Percentiles rank a stretch among this genome's conserved stretches.
Evolutionary conservation across 768 basidiomycete genomes (phyloP).

Genomic region (Asterophora lycoperdoides): DNA sequence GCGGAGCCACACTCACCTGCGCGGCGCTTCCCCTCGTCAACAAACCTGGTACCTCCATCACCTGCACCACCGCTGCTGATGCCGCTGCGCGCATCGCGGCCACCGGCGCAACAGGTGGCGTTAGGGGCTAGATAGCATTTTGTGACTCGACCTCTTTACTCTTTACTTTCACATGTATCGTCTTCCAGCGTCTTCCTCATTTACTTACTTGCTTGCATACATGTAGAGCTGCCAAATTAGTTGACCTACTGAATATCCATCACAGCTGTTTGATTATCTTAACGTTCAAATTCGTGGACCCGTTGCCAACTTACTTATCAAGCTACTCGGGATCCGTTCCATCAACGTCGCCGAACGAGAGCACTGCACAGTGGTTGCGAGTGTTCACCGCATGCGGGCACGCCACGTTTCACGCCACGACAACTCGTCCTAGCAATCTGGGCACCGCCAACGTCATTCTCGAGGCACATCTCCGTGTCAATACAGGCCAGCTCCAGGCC

Average conservation of each 20-base stretch:
- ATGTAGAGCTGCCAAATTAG: too few species aligned
- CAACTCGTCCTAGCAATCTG: constrained; percentile 36
- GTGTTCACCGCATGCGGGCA: constrained; percentile 6
- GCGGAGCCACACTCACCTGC: constrained; percentile 36
- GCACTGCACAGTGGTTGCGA: constrained; percentile 13
- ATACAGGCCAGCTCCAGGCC: constrained; percentile 22
- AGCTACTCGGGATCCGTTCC: too few species aligned
- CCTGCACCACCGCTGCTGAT: constrained; percentile 47
- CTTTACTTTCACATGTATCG: neutral
- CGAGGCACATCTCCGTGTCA: constrained; percentile 22
- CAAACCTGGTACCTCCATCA: constrained; percentile 45
- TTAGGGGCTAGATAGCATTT: constrained; percentile 22
- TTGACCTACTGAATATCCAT: too few species aligned
- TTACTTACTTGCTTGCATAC: too few species aligned
- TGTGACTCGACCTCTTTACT: too few species aligned
- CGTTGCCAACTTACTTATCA: too few species aligned
- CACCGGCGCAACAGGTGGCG: constrained; percentile 39
- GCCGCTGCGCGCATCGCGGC: constrained; percentile 38
- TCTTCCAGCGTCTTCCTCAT: neutral
- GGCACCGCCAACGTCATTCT: constrained; percentile 24
- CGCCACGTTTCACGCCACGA: constrained; percentile 31
- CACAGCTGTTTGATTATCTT: too few species aligned
- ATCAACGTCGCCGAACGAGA: too few species aligned
- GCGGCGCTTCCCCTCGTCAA: constrained; percentile 54
- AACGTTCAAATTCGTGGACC: too few species aligned